These are phyloP conservation scores for Leishmania martiniquensis DNA, from an alignment of 208 protist genomes.

Conservation along the genomic window DNA sequence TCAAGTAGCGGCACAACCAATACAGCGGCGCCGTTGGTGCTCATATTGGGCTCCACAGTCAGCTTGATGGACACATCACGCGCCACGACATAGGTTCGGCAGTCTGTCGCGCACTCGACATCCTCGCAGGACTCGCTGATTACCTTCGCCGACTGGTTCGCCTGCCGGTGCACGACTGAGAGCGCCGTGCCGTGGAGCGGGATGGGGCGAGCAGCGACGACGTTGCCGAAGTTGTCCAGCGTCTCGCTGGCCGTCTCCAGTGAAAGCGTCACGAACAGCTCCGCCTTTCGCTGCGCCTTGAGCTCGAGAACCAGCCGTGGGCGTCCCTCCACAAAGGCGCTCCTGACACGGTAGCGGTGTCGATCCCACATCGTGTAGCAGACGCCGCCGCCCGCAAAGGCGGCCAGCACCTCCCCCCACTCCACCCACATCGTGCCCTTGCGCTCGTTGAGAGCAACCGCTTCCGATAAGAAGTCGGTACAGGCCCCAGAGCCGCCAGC, in stretches of 20 bases:
- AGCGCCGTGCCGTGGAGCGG: slow-evolving; percentile 31
- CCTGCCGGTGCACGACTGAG: slow-evolving; percentile 23
- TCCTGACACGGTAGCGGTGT: slow-evolving; percentile 51
- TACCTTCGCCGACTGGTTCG: slow-evolving; percentile 25
- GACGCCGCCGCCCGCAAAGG: slow-evolving; percentile 75
- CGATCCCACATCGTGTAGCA: slow-evolving; percentile 53
- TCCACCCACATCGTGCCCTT: slow-evolving; percentile 80
- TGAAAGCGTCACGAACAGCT: slow-evolving; percentile 41
- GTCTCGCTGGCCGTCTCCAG: slow-evolving; percentile 33
- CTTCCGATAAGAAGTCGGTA: slow-evolving; percentile 17
- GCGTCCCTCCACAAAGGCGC: slow-evolving; percentile 34
- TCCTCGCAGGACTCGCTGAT: slow-evolving; percentile 42
- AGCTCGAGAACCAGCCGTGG: slow-evolving; percentile 54
- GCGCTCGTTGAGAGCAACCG: slow-evolving; percentile 18
- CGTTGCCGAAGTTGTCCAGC: slow-evolving; percentile 35
- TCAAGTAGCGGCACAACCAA: slow-evolving; percentile 44
- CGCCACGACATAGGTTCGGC: slow-evolving; percentile 37
- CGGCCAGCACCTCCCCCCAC: slow-evolving; percentile 63
- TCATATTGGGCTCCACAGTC: slow-evolving; percentile 29
- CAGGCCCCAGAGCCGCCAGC: not conserved
- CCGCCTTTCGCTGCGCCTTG: slow-evolving; percentile 29
- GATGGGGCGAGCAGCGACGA: slow-evolving; percentile 14
- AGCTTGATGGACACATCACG: slow-evolving; percentile 49
- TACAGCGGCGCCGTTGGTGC: slow-evolving; percentile 7
- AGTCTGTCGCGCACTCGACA: slow-evolving; percentile 31